Base-by-base conservation (phyloP, 495 filamentous ascomycete species). In the Hypoxylon lenormandii region DNA sequence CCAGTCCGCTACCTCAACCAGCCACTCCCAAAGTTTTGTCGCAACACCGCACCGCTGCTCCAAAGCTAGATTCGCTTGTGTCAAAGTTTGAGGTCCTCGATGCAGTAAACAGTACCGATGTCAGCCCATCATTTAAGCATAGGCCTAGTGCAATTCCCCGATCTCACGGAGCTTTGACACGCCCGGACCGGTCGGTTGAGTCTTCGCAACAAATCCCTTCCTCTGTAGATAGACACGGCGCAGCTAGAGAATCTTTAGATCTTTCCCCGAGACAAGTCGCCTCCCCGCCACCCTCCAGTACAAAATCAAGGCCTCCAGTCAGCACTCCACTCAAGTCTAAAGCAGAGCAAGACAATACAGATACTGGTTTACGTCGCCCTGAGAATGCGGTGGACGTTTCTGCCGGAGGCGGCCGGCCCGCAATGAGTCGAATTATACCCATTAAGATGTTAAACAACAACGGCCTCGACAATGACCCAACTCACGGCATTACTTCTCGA, bases 11-110 rank as follows among this genome's bases (percentile, higher is more conserved):
- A 63, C 55, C 19, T 52, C 55, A 26, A 10, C 40, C 36, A 26
- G 42, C 18, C 22, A 56, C 60, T 18, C 12, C 62, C 33, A 53
- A 56, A 37, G 22, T 15, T 30, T 15, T 26, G 50, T 66, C 65
- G n/a, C 62, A 59, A 21, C 61, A 43, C 40, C 74, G 60, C 13
- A 21, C 8, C 19, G 42, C 73, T 5, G 55, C 63, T 5, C 36
- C 66, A 30, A 63, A 70, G 46, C 54, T 84, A 7, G 69, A 72
- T 7, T 60, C 74, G 3, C 65, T 82, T 4, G 70, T 80, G 23
- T 80, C 79, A 16, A 82, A 76, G 15, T 84, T 81, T 28, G 80
- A 82, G 63, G 67, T 72, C 0, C 72, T 82, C 26, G 77, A 79
- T 54, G 69, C 75, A 6, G 64, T 75, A 8, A 77, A 68, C 23